A percentile compares a stretch with the other conserved stretches of the same genome.
Conservation (phyloP, 768 basidiomycete genomes). For the Lactarius evosmus region DNA sequence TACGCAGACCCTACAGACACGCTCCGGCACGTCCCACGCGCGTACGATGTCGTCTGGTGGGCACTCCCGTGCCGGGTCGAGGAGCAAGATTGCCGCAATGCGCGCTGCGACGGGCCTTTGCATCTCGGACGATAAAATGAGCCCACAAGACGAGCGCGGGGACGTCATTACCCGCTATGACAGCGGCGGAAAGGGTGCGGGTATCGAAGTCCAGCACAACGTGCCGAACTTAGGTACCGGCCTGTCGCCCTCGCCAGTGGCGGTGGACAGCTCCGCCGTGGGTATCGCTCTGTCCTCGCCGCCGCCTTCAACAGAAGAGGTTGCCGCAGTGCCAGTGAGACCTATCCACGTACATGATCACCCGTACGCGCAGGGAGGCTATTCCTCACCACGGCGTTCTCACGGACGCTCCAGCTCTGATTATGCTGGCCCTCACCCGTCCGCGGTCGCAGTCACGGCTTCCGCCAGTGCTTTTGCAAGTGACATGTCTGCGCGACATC, state of each 20-base stretch:
- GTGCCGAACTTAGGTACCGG: neutral
- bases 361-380: constrained; percentile 38
- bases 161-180: constrained; percentile 27
- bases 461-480: constrained; percentile 28
- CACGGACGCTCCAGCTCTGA: constrained; percentile 32
- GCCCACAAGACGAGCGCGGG: constrained; percentile 11
- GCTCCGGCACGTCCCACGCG: constrained; percentile 34
- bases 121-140: constrained; percentile 30
- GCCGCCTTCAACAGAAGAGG: constrained; percentile 30
- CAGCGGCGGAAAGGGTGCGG: neutral
- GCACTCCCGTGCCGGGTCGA: constrained; percentile 41
- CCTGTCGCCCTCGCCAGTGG: constrained; percentile 36
- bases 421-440: constrained; percentile 44
- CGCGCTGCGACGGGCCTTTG: constrained; percentile 33
- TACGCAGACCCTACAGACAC: constrained; percentile 35
- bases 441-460: constrained; percentile 30
- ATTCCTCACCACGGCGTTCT: constrained; percentile 20
- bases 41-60: constrained; percentile 30
- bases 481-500: constrained; percentile 37
- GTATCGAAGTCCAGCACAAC: neutral
- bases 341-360: constrained; percentile 35
- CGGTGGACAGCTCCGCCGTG: constrained; percentile 31
- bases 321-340: constrained; percentile 24
- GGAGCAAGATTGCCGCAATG: constrained; percentile 38
- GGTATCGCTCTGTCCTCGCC: constrained; percentile 47